Evolutionary conservation across 768 basidiomycete genomes (phyloP).

Genomic region (Leccinum aurantiacum): DNA sequence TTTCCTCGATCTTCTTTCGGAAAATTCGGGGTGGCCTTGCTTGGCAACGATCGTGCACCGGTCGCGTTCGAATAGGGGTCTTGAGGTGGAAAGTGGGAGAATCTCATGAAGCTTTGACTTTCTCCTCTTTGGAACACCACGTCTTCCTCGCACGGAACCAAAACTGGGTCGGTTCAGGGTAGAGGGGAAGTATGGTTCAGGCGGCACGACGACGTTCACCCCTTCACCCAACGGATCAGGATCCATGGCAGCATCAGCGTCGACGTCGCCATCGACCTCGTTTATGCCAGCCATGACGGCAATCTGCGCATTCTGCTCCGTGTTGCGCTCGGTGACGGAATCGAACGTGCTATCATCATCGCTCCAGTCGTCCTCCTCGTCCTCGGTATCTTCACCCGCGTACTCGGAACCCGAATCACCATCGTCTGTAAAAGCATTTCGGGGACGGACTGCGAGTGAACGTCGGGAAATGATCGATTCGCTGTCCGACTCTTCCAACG

Average conservation of each 20-base stretch:
- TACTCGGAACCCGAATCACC: constrained; percentile 67
- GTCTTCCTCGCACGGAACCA: constrained; percentile 34
- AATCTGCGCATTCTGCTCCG: constrained; percentile 73
- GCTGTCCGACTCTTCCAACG: constrained; percentile 55
- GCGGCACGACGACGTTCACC: constrained; percentile 83
- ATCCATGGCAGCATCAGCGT: constrained; percentile 55
- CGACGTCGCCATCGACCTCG: constrained; percentile 43
- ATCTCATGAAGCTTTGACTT: constrained; percentile 62
- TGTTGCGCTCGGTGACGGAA: constrained; percentile 82
- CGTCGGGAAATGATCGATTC: constrained; percentile 36
- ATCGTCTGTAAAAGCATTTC: constrained; percentile 61
- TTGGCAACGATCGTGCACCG: constrained; percentile 86
- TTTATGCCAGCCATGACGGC: constrained; percentile 28
- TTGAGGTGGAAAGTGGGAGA: constrained; percentile 62
- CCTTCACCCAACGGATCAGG: constrained; percentile 91
- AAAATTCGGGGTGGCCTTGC: constrained; percentile 76
- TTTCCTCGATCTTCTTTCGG: constrained; percentile 55
- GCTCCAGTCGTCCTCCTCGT: constrained; percentile 60
- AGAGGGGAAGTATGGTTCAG: constrained; percentile 78
- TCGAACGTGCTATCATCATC: constrained; percentile 64
- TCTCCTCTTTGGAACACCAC: constrained; percentile 51
- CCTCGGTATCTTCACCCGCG: constrained; percentile 47
- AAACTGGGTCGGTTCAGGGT: constrained; percentile 60
- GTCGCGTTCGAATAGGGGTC: constrained; percentile 88
- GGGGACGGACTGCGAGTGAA: constrained; percentile 49